Evolutionary conservation across 1,284 basidiomycete species (phyloP), one percentile per base, ranked within the genome.

Genomic region (Cystobasidiaceae sp.): DNA sequence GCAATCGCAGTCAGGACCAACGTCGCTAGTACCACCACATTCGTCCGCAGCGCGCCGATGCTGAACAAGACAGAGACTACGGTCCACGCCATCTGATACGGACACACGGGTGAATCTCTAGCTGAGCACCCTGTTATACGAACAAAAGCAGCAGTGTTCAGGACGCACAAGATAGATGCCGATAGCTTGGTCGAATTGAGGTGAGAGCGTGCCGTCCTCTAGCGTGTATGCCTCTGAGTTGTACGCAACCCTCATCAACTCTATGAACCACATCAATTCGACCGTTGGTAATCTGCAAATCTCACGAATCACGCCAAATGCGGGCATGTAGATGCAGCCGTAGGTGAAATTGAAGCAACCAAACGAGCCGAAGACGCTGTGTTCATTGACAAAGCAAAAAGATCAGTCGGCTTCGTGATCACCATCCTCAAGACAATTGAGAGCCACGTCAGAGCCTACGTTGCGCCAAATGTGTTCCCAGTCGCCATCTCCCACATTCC

Each of bases 281-380:
- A n/a, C 17, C 58, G 39, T 11, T 48, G 13, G 23, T n/a, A 8
- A 48, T 13, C 45, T n/a, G 45, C 8, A 19, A 48, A 9, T 9
- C 23, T n/a, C 21, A 48, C 45, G 45, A 23, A 25, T 30, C 15
- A 60, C 57, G 7, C 57, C 43, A 21, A 48, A 37, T 19, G 41
- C 65, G n/a, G 65, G 65, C n/a, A 67, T 17, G 34, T 67, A 67
- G 37, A 67, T 21, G 9, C 48, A 57, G n/a, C 48, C 65, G 33
- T 67, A 67, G 49, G 59, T 63, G 15, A 67, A 28, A 54, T 67
- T 67, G 51, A 67, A 67, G 21, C 34, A 46, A 6, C 65, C 65
- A 43, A 39, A 39, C 37, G 37, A 39, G 11, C 37, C 37, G n/a
- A 39, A 39, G 11, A 39, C 37, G n/a, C 37, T 39, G 37, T 39